Evolutionary conservation across 495 filamentous ascomycete genomes (phyloP).

Genomic region (Lichenothelia convexa): DNA sequence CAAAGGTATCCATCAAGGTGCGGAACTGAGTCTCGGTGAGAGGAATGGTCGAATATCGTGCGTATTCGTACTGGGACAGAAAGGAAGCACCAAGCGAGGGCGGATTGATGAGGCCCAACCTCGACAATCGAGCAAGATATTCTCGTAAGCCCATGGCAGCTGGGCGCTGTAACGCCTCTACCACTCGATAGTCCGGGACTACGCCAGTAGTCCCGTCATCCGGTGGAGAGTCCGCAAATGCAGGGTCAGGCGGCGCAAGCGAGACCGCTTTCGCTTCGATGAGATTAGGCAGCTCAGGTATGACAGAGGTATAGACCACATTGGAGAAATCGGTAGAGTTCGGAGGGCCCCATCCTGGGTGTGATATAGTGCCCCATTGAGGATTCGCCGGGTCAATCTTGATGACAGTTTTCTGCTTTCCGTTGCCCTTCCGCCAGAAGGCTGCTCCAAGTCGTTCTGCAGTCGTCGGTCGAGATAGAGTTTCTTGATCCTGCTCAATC

Average conservation of each 20-base stretch:
- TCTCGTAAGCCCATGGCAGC: conserved; percentile 59
- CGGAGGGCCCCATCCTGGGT: conserved; percentile 81
- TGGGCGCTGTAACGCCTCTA: conserved; percentile 52
- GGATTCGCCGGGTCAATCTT: conserved; percentile 25
- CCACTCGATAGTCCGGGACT: conserved; percentile 39
- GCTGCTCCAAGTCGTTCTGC: background rate
- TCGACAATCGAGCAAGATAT: conserved; percentile 56
- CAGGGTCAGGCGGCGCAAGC: conserved; percentile 48
- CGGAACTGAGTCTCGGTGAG: conserved; percentile 54
- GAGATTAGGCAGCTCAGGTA: conserved; percentile 72
- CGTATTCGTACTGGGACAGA: conserved; percentile 58
- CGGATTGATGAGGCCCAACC: conserved; percentile 42
- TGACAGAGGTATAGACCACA: conserved; percentile 62
- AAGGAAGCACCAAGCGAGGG: conserved; percentile 42
- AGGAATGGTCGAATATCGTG: conserved; percentile 51
- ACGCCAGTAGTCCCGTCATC: conserved; percentile 1
- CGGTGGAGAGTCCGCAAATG: conserved; percentile 1
- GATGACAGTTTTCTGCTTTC: conserved; percentile 11
- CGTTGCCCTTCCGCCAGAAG: conserved; percentile 3
- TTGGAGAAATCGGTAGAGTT: conserved; percentile 52
- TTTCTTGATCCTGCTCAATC: conserved; percentile 5
- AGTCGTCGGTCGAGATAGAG: background rate
- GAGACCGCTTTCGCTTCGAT: conserved; percentile 87
- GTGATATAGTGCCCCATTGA: conserved; percentile 64
- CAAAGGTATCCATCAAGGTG: conserved; percentile 72